These are phyloP conservation scores for Fomitiporia mediterranea DNA, from an alignment of 1,284 basidiomycete species.

Conservation along the genomic window DNA sequence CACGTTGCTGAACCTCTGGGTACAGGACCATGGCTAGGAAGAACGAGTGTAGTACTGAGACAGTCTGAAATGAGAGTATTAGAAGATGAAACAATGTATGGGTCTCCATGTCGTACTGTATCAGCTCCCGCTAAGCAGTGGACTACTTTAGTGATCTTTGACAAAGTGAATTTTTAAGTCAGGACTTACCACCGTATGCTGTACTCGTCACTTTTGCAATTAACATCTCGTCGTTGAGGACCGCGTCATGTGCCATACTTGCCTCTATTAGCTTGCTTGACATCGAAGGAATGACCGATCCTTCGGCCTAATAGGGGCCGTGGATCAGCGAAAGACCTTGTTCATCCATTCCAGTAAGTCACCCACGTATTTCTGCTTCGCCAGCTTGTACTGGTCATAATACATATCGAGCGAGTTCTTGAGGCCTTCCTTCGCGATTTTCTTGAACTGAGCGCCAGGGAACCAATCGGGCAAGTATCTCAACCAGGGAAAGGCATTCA, in stretches of 20 bases:
- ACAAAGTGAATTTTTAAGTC: not conserved
- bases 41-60: not conserved
- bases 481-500: conserved; percentile 3
- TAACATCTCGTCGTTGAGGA: conserved; percentile 4
- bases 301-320: not conserved
- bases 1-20: conserved; percentile 22
- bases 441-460: conserved; percentile 11
- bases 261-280: conserved; percentile 6
- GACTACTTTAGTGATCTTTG: not conserved
- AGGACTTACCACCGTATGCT: conserved; percentile 8
- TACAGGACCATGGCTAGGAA: conserved; percentile 22
- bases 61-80: conserved; percentile 17
- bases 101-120: conserved; percentile 17
- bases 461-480: conserved; percentile 16
- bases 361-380: conserved; percentile 10
- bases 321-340: not conserved
- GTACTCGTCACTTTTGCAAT: not conserved
- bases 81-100: not conserved
- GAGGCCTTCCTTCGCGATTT: not conserved
- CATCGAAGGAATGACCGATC: conserved; percentile 14
- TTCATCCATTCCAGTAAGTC: too few species aligned
- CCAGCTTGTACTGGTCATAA: conserved; percentile 5
- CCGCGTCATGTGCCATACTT: not conserved
- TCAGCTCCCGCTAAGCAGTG: conserved; percentile 20
- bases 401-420: conserved; percentile 2